phyloP scores from a whole-genome alignment of 345 rosid species.

The Syzygium aqueum region DNA sequence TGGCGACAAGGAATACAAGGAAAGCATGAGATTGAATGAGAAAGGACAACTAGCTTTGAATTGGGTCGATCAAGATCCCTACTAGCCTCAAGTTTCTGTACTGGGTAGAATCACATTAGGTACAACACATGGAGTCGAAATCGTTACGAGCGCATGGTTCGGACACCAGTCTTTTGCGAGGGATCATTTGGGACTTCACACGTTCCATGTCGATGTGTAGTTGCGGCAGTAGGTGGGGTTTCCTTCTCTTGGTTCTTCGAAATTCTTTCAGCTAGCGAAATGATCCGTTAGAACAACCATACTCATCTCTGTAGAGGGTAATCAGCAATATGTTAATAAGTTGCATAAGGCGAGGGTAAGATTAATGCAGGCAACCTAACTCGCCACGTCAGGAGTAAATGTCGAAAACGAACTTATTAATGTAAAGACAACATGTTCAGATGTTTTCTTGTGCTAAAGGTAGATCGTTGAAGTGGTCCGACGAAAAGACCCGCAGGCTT shows the following conservation, averaged over 20 bases:
- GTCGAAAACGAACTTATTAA: neutral
- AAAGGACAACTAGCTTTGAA: neutral
- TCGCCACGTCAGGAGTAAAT: neutral
- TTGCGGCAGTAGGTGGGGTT: neutral
- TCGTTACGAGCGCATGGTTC: neutral
- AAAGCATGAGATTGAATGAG: neutral
- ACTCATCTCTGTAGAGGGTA: neutral
- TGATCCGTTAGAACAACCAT: neutral
- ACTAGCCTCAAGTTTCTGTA: neutral
- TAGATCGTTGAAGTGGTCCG: neutral
- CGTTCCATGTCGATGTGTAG: neutral
- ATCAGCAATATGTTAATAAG: neutral
- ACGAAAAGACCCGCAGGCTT: neutral
- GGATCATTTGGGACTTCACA: neutral
- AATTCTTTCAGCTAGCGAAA: neutral
- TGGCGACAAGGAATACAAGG: neutral
- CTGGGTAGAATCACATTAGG: neutral
- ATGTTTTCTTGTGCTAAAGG: neutral
- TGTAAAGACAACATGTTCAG: neutral
- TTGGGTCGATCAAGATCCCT: neutral
- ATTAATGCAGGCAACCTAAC: neutral
- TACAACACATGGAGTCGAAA: neutral
- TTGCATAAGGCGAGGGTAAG: neutral
- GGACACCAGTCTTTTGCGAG: neutral
- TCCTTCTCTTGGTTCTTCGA: neutral